These are phyloP conservation scores for Cytospora schulzeri DNA, from an alignment of 2,329 filamentous ascomycete species.

Conservation along the genomic window DNA sequence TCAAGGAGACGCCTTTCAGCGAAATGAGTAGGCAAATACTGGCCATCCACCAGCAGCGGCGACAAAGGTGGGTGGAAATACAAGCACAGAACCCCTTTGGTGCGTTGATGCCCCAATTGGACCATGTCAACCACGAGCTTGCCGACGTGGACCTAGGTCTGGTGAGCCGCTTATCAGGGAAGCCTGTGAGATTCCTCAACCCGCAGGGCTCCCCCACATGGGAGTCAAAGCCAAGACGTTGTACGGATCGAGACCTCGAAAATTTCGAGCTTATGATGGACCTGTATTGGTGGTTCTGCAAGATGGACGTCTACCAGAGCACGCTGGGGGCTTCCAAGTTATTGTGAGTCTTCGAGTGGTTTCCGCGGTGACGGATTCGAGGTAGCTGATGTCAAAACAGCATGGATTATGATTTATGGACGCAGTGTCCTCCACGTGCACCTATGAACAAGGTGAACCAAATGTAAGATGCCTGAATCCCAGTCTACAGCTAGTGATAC, in stretches of 20 bases:
- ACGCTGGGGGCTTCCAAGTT: constrained; percentile 82
- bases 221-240: constrained; percentile 17
- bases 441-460: constrained; percentile 76
- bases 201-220: constrained; percentile 25
- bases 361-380: neutral
- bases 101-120: constrained; percentile 32
- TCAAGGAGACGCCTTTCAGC: constrained; percentile 79
- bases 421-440: constrained; percentile 83
- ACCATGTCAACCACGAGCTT: constrained; percentile 36
- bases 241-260: constrained; percentile 67
- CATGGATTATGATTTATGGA: constrained; percentile 78
- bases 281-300: constrained; percentile 93
- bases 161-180: constrained; percentile 46
- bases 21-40: constrained; percentile 73
- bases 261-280: constrained; percentile 81
- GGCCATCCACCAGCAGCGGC: constrained; percentile 53
- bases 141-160: constrained; percentile 47
- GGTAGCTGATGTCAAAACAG: constrained; percentile 47
- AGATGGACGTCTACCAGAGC: constrained; percentile 91
- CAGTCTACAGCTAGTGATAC: constrained; percentile 6
- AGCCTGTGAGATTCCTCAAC: constrained; percentile 34
- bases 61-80: constrained; percentile 28
- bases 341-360: constrained; percentile 63
- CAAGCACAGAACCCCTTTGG: constrained; percentile 29
- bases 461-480: constrained; percentile 50